Percentiles rank a stretch among this genome's conserved stretches.
Evolutionary conservation across 345 rosid genomes (phyloP).

Genomic region (Populus tremula): DNA sequence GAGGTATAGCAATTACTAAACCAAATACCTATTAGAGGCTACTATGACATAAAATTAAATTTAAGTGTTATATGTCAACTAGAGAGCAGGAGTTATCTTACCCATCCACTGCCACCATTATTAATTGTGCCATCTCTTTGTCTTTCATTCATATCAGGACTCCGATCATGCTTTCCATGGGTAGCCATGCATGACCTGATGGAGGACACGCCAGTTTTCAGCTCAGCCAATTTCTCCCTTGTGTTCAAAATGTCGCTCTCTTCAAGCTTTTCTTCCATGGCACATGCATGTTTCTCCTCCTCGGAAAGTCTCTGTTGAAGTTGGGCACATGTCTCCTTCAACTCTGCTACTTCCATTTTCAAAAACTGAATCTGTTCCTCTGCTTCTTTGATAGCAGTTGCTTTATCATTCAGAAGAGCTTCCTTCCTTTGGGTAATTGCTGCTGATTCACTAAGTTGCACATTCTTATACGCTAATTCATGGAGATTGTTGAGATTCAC

Average conservation of each 20-base stretch:
- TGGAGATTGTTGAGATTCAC: conserved; percentile 32
- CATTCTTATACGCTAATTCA: conserved; percentile 50
- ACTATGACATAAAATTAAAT: conserved; percentile 18
- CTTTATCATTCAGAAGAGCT: conserved; percentile 38
- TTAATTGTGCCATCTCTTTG: conserved; percentile 20
- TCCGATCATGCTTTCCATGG: conserved; percentile 31
- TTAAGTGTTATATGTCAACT: conserved; percentile 4
- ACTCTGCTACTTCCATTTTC: conserved; percentile 40
- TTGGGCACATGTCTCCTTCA: conserved; percentile 43
- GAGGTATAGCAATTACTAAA: conserved; percentile 25
- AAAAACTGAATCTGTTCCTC: conserved; percentile 44
- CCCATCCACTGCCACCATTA: conserved; percentile 40
- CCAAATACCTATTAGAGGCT: conserved; percentile 14
- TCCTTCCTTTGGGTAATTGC: conserved; percentile 43
- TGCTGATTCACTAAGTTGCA: conserved; percentile 41
- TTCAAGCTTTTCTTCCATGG: conserved; percentile 52
- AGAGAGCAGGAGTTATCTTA: conserved; percentile 43
- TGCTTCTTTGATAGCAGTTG: conserved; percentile 32
- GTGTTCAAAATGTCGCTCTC: conserved; percentile 50
- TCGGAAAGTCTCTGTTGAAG: conserved; percentile 45
- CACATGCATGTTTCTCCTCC: conserved; percentile 46
- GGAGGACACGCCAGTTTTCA: conserved; percentile 54
- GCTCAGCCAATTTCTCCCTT: conserved; percentile 58
- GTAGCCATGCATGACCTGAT: conserved; percentile 55
- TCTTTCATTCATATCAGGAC: conserved; percentile 30